These are phyloP conservation scores for Huntiella abstrusa DNA, from an alignment of 2,329 filamentous ascomycete species.

Conservation along the genomic window DNA sequence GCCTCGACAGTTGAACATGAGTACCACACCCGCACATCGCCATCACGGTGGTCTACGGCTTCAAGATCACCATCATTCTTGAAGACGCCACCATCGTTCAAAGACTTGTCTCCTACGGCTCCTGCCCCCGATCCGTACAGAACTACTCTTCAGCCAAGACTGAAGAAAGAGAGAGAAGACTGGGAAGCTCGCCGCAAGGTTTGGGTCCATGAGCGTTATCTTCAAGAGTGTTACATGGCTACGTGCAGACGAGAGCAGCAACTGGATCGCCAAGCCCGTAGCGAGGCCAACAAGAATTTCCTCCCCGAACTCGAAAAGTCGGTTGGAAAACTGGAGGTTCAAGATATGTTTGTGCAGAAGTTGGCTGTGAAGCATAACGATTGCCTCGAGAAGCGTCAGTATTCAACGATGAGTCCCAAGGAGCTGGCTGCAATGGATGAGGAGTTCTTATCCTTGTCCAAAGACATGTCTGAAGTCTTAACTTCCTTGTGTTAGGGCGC, in stretches of 20 bases:
- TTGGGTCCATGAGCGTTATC: constrained; percentile 8
- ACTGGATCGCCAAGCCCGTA: not conserved
- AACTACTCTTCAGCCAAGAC: no score
- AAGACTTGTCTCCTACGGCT: no score
- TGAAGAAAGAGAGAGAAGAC: no score
- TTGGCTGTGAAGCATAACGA: constrained; percentile 7
- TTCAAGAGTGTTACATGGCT: constrained; percentile 8
- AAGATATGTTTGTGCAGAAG: constrained; percentile 8
- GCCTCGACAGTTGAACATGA: constrained; percentile 3
- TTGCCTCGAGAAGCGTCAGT: not conserved
- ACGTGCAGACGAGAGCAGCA: constrained; percentile 4
- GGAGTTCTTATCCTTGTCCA: not conserved
- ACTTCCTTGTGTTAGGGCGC: no score
- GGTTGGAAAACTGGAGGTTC: constrained; percentile 3
- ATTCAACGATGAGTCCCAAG: not conserved
- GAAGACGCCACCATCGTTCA: not conserved
- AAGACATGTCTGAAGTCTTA: no score
- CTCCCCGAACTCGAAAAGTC: constrained; percentile 6
- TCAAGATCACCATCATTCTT: constrained; percentile 5
- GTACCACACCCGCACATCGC: constrained; percentile 6
- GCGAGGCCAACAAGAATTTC: constrained; percentile 5
- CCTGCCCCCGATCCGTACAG: no score
- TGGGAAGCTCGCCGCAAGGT: not conserved
- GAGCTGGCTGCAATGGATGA: not conserved
- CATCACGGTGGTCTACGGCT: constrained; percentile 7